Evolutionary conservation across 768 basidiomycete genomes (phyloP), one percentile per base, ranked within the genome.

Genomic region (Tulasnella sp.): DNA sequence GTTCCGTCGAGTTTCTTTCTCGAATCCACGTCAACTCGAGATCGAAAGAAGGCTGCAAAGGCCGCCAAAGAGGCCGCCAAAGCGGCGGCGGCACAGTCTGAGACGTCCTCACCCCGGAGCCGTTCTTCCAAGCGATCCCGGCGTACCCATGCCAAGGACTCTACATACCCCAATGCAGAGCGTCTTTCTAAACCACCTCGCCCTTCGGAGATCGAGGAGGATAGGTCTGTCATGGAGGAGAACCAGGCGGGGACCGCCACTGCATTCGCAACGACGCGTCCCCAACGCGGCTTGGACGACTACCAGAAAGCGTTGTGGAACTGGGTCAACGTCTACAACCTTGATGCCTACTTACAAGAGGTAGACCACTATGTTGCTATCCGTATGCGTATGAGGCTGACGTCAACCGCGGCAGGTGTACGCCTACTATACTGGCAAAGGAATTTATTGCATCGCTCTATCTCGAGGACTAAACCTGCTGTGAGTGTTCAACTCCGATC

Each of bases 311-410:
- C 98, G 0, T 86, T 99, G 74, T 99, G 98, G 98, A 94, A 94
- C 80, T 99, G 98, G 98, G 96, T 98, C 81, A 99, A 99, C 85
- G 96, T 99, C 18, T 96, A 96, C 85, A 98, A 99, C 85, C 89
- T 99, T 54, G 98, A 99, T 84, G 92, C 92, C 11, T 99, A 97
- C 86, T 87, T 99, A 41, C 95, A 97, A 86, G 96, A 98, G 82
- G 95, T 95, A 54, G 79, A 85, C 81, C 12, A n/a, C 16, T n/a
- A 40, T 40, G 46, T 50, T 7, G 18, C 1, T 58, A 4, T 41
- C 31, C 7, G 24, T 28, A 16, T 37, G 24, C 1, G 31, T 16
- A 69, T 6, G 44, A 20, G 22, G 42, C 54, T 58, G 37, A 72
- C 73, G 18, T 48, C 22, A 22, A 44, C 22, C 31, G 7, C 42